Conservation (phyloP, 306 rosid genomes). For the Casuarina cunninghamiana region DNA sequence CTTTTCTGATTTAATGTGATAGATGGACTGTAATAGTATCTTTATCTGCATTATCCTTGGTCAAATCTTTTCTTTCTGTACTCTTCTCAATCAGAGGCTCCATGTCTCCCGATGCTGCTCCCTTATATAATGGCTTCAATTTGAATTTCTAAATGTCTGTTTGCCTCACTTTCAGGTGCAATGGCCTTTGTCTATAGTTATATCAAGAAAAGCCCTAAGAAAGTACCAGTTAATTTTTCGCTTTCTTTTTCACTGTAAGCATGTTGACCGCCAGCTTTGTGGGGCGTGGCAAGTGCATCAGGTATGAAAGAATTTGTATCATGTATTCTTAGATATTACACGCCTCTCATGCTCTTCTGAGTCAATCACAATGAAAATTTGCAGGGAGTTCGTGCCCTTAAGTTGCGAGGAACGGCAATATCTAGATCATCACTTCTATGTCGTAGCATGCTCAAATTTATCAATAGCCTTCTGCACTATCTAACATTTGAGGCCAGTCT, state of each 20-base stretch:
- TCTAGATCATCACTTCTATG: conserved; percentile 93
- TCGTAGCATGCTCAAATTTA: conserved; percentile 95
- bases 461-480: conserved; percentile 89
- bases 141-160: background rate
- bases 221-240: conserved; percentile 91
- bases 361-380: conserved; percentile 24
- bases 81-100: conserved; percentile 13
- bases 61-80: background rate
- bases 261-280: conserved; percentile 93
- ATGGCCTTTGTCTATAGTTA: conserved; percentile 93
- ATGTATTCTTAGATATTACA: conserved; percentile 21
- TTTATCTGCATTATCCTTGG: background rate
- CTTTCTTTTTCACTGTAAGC: conserved; percentile 91
- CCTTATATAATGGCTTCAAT: background rate
- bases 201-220: conserved; percentile 77
- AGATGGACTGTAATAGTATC: background rate
- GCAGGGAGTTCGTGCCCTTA: conserved; percentile 85
- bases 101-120: background rate
- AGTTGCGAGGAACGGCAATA: conserved; percentile 83
- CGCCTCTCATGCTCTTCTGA: conserved; percentile 20
- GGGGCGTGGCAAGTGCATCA: conserved; percentile 99
- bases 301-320: conserved; percentile 44
- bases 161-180: conserved; percentile 61
- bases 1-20: background rate
- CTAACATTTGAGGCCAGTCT: conserved; percentile 89